Evolutionary conservation across 148 eudicot species (phyloP), one percentile per base, ranked within the genome.

Genomic region (Dianthus caryophyllus): DNA sequence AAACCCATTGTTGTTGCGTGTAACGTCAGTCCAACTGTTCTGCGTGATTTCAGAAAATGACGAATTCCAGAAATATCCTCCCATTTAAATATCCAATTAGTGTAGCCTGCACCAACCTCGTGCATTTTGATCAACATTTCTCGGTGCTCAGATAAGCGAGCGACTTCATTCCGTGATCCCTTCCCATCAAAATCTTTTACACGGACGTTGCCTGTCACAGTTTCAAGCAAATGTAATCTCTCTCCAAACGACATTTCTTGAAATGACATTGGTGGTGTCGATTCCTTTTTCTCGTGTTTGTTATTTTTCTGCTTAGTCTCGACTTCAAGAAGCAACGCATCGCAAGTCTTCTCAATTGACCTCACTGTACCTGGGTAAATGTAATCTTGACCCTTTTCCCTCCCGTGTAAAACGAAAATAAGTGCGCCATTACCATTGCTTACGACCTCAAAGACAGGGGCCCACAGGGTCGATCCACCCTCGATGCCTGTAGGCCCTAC

Each of bases 381-480:
- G 65, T 69, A 89, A 70, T 87, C 86, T 47, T 39, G 76, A 31
- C 81, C 86, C 46, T 55, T 71, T 22, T 87, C 96, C 77, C 96
- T 83, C 46, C 96, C 96, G 65, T 89, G 96, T 55, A 87, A 68
- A 47, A 83, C 56, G 68, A 89, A 85, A 22, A 56, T 72, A 30
- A 83, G 31, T 11, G 77, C 80, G 49, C 96, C 96, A 73, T 84
- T 80, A 66, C 75, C 61, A 80, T 85, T 75, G 50, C 85, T 75
- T 12, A 89, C 47, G 31, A 89, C 76, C 75, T 89, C 96, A 81
- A 89, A 89, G 33, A 89, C 96, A 31, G 96, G 91, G 12, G 91
- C 75, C 91, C 91, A 89, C 15, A 84, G 68, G 74, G 87, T 85
- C 21, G 91, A 91, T 43, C 91, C 84, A n/a, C 84, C 86, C 61